Evolutionary conservation across 176 grass and related monocot genomes (phyloP), one percentile per base, ranked within the genome.

Genomic region (Tillandsia fasciculata): DNA sequence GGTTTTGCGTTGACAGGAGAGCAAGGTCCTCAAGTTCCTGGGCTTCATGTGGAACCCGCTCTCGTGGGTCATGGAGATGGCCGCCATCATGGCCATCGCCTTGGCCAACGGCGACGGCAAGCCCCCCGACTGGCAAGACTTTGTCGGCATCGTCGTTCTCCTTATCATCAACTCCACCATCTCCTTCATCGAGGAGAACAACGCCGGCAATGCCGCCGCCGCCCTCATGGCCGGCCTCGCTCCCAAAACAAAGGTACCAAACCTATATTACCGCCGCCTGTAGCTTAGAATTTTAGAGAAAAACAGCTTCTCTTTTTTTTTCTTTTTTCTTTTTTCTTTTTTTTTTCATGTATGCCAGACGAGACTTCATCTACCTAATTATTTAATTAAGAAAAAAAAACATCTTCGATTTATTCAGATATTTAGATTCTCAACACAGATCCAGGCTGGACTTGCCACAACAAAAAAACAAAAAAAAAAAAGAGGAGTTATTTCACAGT

Each of bases 31-130:
- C 15, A 99, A 94, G 65, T 99, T 99, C 80, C 11, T 99, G 15
- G 82, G 87, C 20, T 99, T 99, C 78, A 99, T 99, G 95, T 99
- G 95, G 95, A 99, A 99, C 70, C 95, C 95, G 0, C 72, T 99
- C 1, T 99, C 95, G 24, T 99, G 95, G 95, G 95, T 99, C 15
- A 99, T 99, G 95, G 95, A 99, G 64, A 64, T 72, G 12, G 89
- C 94, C 5, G 95, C 95, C 14, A 15, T 99, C 26, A 99, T 99
- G 80, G 95, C 95, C 53, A 99, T 99, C 50, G 87, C 24, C 0
- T 73, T 94, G 0, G 95, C 90, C 22, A 99, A 99, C 24, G 95
- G 90, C 3, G 72, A 15, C 24, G 77, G 80, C 3, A 66, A 81
- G 69, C 90, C 95, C 9, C 95, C 90, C 11, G 95, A 99, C 77